Evolutionary conservation across 2,329 filamentous ascomycete genomes (phyloP), one percentile per base, ranked within the genome.

Genomic region (Clonostachys solani): DNA sequence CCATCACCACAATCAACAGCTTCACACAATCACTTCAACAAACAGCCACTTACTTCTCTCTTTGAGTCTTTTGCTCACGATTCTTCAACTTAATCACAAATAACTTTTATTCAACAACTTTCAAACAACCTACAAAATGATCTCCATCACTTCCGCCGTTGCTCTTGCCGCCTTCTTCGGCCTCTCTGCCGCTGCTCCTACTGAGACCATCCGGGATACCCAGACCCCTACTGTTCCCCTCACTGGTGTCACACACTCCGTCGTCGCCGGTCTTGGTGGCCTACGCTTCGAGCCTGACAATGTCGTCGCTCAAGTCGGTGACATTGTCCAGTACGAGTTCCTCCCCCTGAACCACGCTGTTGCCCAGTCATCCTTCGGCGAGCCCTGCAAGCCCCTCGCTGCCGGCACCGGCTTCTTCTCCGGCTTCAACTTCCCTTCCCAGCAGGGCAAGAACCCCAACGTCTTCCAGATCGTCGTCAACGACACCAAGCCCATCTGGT

Each of bases 291-390:
- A 71, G 44, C 79, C 79, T 2, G 64, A 73, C 51, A 72, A 69
- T 52, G 63, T 78, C 38, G 68, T 67, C 4, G 78, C 77, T 16
- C 59, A 64, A 13, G 48, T 70, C 7, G 77, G 77, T 49, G 74
- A 78, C 49, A 52, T 74, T 5, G 59, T 82, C 48, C 76, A 81
- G 63, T 82, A 73, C 66, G 72, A 76, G 56, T 81, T 75, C 67
- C 72, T 71, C 51, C 70, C 77, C 12, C 57, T 54, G 49, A 77
- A 74, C 63, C 77, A 80, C 68, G 71, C 69, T 16, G 64, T 81
- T 38, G 67, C 55, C 3, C 62, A 72, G 57, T 69, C 69, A 34
- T 64, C 57, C 56, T 74, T 74, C 50, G 65, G 50, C 46, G 53
- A 63, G 42, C 71, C 71, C 18, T 76, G 74, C 62, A 13, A 59